Conservation (phyloP, 371 early-diverging fungal species). For the Synchytrium microbalum region DNA sequence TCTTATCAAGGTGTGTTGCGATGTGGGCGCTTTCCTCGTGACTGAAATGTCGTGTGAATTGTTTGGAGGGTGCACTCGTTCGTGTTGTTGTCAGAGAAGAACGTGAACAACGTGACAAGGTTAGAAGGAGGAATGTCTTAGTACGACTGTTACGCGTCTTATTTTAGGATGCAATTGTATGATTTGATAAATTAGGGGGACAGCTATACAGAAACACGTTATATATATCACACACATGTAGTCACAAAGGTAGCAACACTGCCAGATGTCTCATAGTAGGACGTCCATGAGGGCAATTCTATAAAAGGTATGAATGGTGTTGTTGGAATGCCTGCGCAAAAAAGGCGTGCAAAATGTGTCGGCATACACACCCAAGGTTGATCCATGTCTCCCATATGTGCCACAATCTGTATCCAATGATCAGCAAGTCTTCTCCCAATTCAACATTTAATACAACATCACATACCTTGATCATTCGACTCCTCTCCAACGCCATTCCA, state of each 20-base stretch:
- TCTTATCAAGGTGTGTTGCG: too few relatives aligned
- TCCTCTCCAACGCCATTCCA: slow-evolving; percentile 60
- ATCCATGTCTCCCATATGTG: slow-evolving; percentile 68
- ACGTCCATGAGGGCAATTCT: slow-evolving; percentile 98
- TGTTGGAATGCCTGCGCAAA: background rate
- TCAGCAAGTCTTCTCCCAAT: background rate
- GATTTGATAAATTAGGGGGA: background rate
- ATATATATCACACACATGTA: slow-evolving; percentile 1
- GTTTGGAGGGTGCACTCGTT: too few relatives aligned
- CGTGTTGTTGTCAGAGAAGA: too few relatives aligned
- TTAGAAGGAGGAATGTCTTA: too few relatives aligned
- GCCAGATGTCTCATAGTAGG: slow-evolving; percentile 86
- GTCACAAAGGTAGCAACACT: background rate
- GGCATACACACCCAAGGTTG: slow-evolving; percentile 71
- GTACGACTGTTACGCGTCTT: too few relatives aligned
- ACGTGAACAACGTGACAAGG: too few relatives aligned
- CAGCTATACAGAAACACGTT: background rate
- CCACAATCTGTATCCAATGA: slow-evolving; percentile 43
- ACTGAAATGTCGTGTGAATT: too few relatives aligned
- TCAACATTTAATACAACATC: background rate
- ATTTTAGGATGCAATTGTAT: background rate
- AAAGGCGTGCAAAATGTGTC: background rate
- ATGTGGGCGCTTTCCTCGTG: too few relatives aligned
- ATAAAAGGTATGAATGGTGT: slow-evolving; percentile 1
- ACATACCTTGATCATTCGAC: slow-evolving; percentile 55